Evolutionary conservation across 208 protist species (phyloP), one percentile per base, ranked within the genome.

Genomic region (Trypanosoma rangeli): DNA sequence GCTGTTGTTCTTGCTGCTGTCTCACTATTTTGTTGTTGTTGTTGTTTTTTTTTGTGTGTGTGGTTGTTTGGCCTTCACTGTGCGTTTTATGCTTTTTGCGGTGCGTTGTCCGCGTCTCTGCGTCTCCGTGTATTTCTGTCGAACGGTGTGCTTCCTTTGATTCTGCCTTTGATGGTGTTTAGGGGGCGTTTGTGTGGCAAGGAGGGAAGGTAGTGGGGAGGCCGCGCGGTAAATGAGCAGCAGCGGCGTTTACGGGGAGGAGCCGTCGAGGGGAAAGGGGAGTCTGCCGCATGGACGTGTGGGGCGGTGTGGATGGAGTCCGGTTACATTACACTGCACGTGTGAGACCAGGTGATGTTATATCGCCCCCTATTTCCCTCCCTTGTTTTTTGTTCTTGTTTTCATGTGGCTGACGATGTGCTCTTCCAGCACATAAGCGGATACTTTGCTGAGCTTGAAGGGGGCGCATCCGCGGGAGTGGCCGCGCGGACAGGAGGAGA

Each of bases 1-100:
- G 24, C 24, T 78, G 76, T 28, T 10, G 18, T 78, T 16, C 53
- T 9, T n/a, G 18, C 20, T 50, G 4, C 46, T 22, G 46, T 5
- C 46, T 15, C 5, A 15, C 46, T 71, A 13, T 44, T 24, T 22
- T 16, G 22, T 68, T 54, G 20, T 70, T 64, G 24, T 63, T 54
- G 37, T 24, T 24, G 35, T 39, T 64, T 5, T 15, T 58, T 55
- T n/a, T 56, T 13, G 46, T 52, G 15, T 50, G 24, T 24, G 26
- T 2, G 33, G 33, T 37, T 37, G 33, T 37, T 70, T 57, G 44
- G 46, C 42, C 20, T 0, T 28, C 44, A 22, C 70, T 71, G 53
- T 28, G 22, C 55, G 1, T 33, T 62, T 67, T 56, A 39, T 52
- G 22, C 59, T 29, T 22, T 64, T 57, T 16, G 62, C 53, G 1